These are phyloP conservation scores for Prunus padus DNA, from an alignment of 306 rosid species.

Conservation along the genomic window DNA sequence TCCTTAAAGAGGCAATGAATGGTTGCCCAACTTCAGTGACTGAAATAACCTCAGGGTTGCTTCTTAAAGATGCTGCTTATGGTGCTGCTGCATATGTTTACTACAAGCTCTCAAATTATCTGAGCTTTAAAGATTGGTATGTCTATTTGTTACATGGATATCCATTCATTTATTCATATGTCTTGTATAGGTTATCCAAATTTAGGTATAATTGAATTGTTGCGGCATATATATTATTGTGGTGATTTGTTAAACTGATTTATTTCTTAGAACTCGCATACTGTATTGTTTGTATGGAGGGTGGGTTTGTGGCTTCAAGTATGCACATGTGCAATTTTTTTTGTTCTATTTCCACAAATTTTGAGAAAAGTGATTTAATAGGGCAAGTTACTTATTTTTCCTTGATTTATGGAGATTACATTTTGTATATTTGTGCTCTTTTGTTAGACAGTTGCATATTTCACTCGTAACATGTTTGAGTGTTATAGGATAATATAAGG, in stretches of 20 bases:
- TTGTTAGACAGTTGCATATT: background rate
- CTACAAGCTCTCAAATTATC: constrained; percentile 92
- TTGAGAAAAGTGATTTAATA: background rate
- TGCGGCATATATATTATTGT: background rate
- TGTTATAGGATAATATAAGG: background rate
- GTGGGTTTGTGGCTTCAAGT: background rate
- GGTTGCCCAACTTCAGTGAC: constrained; percentile 75
- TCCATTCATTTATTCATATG: constrained; percentile 4
- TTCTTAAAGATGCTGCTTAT: constrained; percentile 96
- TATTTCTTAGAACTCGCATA: background rate
- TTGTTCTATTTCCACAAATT: background rate
- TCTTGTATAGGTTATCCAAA: constrained; percentile 13
- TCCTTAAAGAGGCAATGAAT: constrained; percentile 88
- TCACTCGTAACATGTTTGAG: background rate
- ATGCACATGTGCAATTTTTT: background rate
- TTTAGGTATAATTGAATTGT: background rate
- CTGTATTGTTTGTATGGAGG: background rate
- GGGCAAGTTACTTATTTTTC: background rate
- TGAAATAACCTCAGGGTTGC: constrained; percentile 82
- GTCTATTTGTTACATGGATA: constrained; percentile 26
- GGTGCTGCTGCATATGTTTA: constrained; percentile 98
- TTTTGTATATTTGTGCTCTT: background rate
- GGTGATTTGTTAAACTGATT: background rate
- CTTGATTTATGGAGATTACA: background rate
- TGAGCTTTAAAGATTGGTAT: constrained; percentile 89